Percentiles rank a stretch among this genome's conserved stretches.
Conservation (phyloP, 2,329 filamentous ascomycete species). For the Curvularia eragrostidis region DNA sequence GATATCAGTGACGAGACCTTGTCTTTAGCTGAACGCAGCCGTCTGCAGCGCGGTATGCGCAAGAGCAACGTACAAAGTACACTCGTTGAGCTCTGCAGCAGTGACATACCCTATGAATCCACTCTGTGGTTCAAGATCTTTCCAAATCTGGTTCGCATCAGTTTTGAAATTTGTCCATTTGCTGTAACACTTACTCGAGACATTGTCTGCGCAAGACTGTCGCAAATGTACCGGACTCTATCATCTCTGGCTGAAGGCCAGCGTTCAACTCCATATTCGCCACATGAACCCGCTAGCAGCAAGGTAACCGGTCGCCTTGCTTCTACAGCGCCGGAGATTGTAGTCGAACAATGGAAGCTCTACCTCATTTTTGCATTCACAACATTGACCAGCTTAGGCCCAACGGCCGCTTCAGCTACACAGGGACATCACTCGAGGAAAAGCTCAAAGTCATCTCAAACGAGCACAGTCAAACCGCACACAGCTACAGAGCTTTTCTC, state of each 20-base stretch:
- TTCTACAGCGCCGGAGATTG: conserved; percentile 79
- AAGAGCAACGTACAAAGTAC: conserved; percentile 84
- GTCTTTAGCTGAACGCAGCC: conserved; percentile 88
- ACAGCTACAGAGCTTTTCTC: conserved; percentile 90
- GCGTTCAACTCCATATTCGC: conserved; percentile 57
- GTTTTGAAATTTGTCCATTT: conserved; percentile 88
- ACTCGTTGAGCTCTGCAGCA: conserved; percentile 91
- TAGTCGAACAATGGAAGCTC: conserved; percentile 97
- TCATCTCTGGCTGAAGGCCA: conserved; percentile 75
- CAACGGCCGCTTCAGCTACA: conserved; percentile 62
- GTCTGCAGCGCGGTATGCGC: conserved; percentile 87
- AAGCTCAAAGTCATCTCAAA: conserved; percentile 72
- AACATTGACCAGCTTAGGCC: conserved; percentile 82
- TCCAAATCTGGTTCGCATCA: conserved; percentile 89
- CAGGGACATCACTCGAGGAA: conserved; percentile 79
- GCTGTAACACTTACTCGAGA: conserved; percentile 90
- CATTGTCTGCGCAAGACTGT: conserved; percentile 86
- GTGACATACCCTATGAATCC: conserved; percentile 91
- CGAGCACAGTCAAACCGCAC: conserved; percentile 78
- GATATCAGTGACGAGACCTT: conserved; percentile 91
- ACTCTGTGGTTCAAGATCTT: conserved; percentile 98
- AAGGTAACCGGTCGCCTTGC: conserved; percentile 64
- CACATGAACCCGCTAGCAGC: conserved; percentile 64
- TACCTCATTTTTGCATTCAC: conserved; percentile 98
- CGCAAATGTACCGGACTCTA: conserved; percentile 91